Evolutionary conservation across 148 eudicot genomes (phyloP).

Genomic region (Cornus controversa): DNA sequence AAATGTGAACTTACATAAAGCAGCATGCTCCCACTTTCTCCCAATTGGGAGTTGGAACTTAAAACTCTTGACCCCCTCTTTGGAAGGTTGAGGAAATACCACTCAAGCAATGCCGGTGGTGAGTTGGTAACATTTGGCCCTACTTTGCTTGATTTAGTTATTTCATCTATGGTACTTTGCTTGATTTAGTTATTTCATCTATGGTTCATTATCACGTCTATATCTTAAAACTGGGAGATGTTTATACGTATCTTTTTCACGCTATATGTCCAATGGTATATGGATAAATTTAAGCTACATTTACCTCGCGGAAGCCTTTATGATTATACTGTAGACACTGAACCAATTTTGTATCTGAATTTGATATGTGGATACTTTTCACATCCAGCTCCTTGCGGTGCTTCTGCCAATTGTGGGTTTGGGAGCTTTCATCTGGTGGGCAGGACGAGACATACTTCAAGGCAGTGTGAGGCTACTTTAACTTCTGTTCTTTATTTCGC

Average conservation of each 20-base stretch:
- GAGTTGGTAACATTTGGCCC: too few species aligned
- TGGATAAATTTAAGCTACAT: not conserved
- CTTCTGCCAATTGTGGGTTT: slow-evolving; percentile 70
- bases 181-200: not conserved
- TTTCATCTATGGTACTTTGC: too few species aligned
- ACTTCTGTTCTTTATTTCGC: not conserved
- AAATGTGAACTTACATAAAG: not conserved
- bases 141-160: too few species aligned
- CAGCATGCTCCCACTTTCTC: too few species aligned
- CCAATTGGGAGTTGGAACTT: too few species aligned
- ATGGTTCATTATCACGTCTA: not conserved
- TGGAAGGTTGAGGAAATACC: too few species aligned
- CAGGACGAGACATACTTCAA: slow-evolving; percentile 74
- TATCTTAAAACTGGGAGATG: not conserved
- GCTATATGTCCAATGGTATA: not conserved
- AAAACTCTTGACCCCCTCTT: too few species aligned
- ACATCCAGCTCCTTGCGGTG: slow-evolving; percentile 67
- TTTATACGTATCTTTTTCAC: not conserved
- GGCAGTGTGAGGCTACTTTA: slow-evolving; percentile 61
- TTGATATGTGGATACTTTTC: slow-evolving; percentile 21
- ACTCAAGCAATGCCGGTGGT: too few species aligned
- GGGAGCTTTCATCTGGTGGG: slow-evolving; percentile 95
- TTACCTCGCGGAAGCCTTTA: not conserved
- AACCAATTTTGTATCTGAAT: not conserved
- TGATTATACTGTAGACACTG: not conserved